phyloP scores from a whole-genome alignment of 169 alveolate species.

The Eimeria nieschulzi region DNA sequence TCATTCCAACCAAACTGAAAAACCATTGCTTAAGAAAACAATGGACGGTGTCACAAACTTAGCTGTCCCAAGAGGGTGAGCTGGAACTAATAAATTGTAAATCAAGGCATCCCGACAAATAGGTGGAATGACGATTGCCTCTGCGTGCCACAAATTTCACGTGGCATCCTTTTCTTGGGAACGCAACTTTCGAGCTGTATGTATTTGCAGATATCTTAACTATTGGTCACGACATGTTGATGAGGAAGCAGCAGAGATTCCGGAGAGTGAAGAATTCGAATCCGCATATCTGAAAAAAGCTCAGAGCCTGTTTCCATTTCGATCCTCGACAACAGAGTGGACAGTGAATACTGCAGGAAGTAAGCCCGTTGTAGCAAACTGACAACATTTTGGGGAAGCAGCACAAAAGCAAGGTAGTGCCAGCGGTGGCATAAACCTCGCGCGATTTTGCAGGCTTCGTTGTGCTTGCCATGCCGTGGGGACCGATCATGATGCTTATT shows the following conservation, averaged over 20 bases:
- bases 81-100: background rate
- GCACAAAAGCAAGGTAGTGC: background rate
- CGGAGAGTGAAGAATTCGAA: slow-evolving; percentile 73
- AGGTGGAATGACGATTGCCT: too few species aligned
- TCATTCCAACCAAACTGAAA: background rate
- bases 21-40: background rate
- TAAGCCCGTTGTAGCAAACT: background rate
- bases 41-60: slow-evolving; percentile 2
- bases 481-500: slow-evolving; percentile 73
- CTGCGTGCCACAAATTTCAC: too few species aligned
- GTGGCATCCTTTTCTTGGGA: too few species aligned
- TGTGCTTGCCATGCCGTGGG: slow-evolving; percentile 73
- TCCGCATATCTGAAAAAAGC: slow-evolving; percentile 42
- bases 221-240: slow-evolving; percentile 68
- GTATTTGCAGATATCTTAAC: slow-evolving; percentile 32
- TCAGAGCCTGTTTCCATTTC: slow-evolving; percentile 71
- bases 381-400: background rate
- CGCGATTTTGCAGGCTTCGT: slow-evolving; percentile 37
- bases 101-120: too few species aligned
- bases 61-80: slow-evolving; percentile 51
- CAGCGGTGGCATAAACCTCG: background rate
- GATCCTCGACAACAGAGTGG: slow-evolving; percentile 74
- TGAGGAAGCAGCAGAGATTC: slow-evolving; percentile 57
- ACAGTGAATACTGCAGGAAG: slow-evolving; percentile 72
- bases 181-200: too few species aligned